These are phyloP conservation scores for Millerago galiae DNA, from an alignment of 805 yeast species.

Conservation along the genomic window DNA sequence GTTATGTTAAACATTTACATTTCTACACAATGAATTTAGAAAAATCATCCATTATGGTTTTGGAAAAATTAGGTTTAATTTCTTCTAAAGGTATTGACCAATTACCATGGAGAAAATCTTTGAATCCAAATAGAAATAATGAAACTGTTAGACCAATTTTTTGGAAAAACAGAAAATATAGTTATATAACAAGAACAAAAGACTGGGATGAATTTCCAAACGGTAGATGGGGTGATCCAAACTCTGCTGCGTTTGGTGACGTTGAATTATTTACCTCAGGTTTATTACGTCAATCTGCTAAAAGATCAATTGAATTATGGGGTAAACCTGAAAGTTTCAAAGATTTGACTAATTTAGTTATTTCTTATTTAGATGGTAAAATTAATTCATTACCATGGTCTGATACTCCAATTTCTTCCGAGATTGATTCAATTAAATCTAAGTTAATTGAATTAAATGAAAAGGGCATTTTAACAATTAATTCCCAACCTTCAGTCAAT, in stretches of 20 bases:
- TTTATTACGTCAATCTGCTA: conserved; percentile 74
- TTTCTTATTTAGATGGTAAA: conserved; percentile 65
- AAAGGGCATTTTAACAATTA: conserved; percentile 71
- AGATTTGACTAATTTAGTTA: conserved; percentile 60
- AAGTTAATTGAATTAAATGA: conserved; percentile 59
- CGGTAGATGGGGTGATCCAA: conserved; percentile 97
- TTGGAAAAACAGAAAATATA: conserved; percentile 90
- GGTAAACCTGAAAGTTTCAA: conserved; percentile 60
- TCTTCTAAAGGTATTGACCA: conserved; percentile 25
- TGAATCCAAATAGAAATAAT: conserved; percentile 70
- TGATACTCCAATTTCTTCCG: conserved; percentile 80
- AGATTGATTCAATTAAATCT: conserved; percentile 55
- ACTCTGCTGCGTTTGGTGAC: conserved; percentile 96
- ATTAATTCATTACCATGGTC: conserved; percentile 86
- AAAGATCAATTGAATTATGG: conserved; percentile 82
- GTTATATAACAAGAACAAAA: conserved; percentile 83
- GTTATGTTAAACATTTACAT: conserved; percentile 79
- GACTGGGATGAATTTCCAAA: conserved; percentile 98
- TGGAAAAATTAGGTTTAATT: conserved; percentile 64
- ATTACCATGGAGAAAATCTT: conserved; percentile 88
- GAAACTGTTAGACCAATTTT: conserved; percentile 91
- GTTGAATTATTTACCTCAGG: conserved; percentile 76
- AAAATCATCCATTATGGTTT: conserved; percentile 79
- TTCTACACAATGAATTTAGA: conserved; percentile 98
- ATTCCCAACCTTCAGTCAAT: conserved; percentile 91